These are phyloP conservation scores for Fusarium bulbicola DNA, from an alignment of 2,329 filamentous ascomycete genomes.

Conservation along the genomic window DNA sequence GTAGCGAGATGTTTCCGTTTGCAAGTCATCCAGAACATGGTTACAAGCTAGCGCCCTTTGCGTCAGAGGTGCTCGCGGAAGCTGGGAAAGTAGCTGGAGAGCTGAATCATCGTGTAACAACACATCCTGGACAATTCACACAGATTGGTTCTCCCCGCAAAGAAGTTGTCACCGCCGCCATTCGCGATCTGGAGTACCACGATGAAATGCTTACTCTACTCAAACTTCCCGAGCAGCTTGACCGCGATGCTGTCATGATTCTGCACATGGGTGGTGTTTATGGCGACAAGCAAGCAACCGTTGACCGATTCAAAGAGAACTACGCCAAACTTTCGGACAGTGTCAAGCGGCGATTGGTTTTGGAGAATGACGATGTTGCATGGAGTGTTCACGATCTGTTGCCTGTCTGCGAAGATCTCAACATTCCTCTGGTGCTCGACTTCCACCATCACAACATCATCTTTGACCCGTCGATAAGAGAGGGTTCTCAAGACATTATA, in stretches of 20 bases:
- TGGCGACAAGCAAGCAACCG: conserved; percentile 82
- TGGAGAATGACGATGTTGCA: conserved; percentile 94
- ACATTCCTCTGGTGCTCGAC: conserved; percentile 91
- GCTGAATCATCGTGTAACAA: conserved; percentile 85
- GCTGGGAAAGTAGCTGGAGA: conserved; percentile 80
- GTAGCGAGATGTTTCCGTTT: conserved; percentile 97
- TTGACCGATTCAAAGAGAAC: conserved; percentile 80
- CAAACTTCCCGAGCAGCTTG: conserved; percentile 77
- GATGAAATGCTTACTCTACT: conserved; percentile 84
- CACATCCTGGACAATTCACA: conserved; percentile 92
- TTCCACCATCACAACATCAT: conserved; percentile 97
- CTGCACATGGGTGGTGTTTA: conserved; percentile 92
- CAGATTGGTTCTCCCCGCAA: conserved; percentile 85
- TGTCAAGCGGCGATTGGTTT: conserved; percentile 82
- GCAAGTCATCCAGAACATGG: conserved; percentile 89
- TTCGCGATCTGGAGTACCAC: conserved; percentile 89
- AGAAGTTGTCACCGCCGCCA: conserved; percentile 78
- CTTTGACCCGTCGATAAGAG: conserved; percentile 78
- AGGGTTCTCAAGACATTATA: conserved; percentile 86
- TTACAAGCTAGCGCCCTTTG: conserved; percentile 86
- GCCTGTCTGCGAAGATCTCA: conserved; percentile 90
- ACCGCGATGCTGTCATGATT: conserved; percentile 93
- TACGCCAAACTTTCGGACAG: conserved; percentile 72
- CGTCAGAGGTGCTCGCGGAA: conserved; percentile 77
- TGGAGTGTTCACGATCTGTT: conserved; percentile 94